phyloP scores from a whole-genome alignment of 106 monocot genomes.

The Allium cepa region DNA sequence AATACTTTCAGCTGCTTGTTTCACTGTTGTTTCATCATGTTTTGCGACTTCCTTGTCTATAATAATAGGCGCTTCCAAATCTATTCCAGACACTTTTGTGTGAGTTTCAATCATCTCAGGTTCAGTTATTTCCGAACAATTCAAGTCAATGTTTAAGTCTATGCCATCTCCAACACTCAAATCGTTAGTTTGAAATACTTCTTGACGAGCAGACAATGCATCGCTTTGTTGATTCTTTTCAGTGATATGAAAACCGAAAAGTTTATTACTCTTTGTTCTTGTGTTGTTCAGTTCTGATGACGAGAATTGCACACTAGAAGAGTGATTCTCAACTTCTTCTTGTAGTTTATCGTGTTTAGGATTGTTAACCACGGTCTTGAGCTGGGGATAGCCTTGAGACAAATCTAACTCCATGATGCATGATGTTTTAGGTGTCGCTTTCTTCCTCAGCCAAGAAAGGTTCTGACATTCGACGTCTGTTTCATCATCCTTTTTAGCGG shows the following conservation, averaged over 20 bases:
- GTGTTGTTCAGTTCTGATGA: constrained; percentile 3
- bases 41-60: constrained; percentile 7
- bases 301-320: background rate
- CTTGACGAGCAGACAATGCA: background rate
- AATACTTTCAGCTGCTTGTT: constrained; percentile 49
- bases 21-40: constrained; percentile 7
- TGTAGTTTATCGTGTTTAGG: background rate
- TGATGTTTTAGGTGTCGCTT: background rate
- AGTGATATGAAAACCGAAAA: constrained; percentile 16
- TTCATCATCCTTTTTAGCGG: background rate
- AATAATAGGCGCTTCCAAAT: constrained; percentile 29
- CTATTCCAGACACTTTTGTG: constrained; percentile 11
- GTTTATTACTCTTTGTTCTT: constrained; percentile 6
- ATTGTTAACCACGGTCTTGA: background rate
- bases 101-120: background rate
- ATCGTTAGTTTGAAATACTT: background rate
- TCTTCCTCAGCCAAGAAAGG: constrained; percentile 22
- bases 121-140: constrained; percentile 11
- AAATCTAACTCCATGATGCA: constrained; percentile 6
- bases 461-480: constrained; percentile 8
- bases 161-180: constrained; percentile 14
- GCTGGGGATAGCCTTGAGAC: constrained; percentile 12
- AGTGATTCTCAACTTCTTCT: constrained; percentile 9
- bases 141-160: constrained; percentile 39
- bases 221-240: constrained; percentile 8